A percentile compares a stretch with the other conserved stretches of the same genome.
Evolutionary conservation across 139 green algal genomes (phyloP).

Genomic region (Volvox reticuliferus): DNA sequence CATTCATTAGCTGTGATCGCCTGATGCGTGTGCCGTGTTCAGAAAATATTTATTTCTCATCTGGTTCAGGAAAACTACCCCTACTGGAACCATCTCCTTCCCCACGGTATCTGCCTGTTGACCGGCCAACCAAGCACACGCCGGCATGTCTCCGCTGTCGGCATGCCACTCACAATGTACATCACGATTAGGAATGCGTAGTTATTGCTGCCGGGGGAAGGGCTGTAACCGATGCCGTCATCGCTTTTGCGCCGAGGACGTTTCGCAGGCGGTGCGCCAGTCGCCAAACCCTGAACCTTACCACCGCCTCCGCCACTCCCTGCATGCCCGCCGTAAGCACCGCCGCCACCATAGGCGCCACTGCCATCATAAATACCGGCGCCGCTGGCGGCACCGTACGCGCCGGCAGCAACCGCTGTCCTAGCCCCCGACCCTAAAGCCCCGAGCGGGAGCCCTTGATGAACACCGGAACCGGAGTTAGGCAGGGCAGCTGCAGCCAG

Average conservation of each 20-base stretch:
- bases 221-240: constrained; percentile 61
- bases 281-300: background rate
- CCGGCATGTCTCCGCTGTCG: too few relatives aligned
- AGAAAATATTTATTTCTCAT: too few relatives aligned
- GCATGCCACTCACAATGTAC: background rate
- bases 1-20: too few relatives aligned
- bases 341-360: background rate
- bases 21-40: too few relatives aligned
- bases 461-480: background rate
- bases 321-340: background rate
- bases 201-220: constrained; percentile 70
- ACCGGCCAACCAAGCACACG: too few relatives aligned
- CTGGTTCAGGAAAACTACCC: too few relatives aligned
- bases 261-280: background rate
- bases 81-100: too few relatives aligned
- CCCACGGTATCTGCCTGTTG: too few relatives aligned
- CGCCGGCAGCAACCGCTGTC: background rate
- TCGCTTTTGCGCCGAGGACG: background rate
- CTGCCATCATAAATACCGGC: too few relatives aligned
- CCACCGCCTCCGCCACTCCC: background rate
- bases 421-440: too few relatives aligned
- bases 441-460: background rate
- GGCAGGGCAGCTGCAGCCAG: background rate
- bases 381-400: too few relatives aligned
- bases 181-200: constrained; percentile 83